A percentile compares a stretch with the other conserved stretches of the same genome.
These are phyloP conservation scores for Phytophthora pinifolia DNA, from an alignment of 352 stramenopile species.

Conservation along the genomic window DNA sequence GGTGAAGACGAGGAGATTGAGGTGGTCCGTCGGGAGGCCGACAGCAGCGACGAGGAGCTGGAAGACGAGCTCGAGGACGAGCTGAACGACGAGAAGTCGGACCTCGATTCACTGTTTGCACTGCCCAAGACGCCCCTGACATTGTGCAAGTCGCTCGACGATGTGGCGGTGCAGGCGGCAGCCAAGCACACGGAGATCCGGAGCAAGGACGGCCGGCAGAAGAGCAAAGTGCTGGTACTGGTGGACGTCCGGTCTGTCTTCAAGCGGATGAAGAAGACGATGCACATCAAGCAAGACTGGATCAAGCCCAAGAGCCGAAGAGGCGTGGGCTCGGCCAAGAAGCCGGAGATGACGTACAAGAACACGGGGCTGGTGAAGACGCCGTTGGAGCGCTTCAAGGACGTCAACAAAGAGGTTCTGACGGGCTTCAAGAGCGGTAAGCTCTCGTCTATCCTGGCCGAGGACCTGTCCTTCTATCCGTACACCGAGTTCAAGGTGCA, in stretches of 20 bases:
- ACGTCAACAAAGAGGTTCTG: conserved; percentile 59
- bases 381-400: conserved; percentile 65
- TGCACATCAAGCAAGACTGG: conserved; percentile 55
- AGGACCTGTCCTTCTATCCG: conserved; percentile 68
- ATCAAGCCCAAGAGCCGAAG: conserved; percentile 56
- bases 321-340: conserved; percentile 63
- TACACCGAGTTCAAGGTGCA: conserved; percentile 54
- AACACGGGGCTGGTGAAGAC: conserved; percentile 72
- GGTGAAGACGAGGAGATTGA: conserved; percentile 34
- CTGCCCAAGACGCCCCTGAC: conserved; percentile 38
- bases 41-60: conserved; percentile 15
- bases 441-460: conserved; percentile 55
- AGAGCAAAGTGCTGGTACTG: conserved; percentile 67
- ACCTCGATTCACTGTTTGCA: conserved; percentile 5
- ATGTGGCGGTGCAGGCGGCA: conserved; percentile 41
- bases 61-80: conserved; percentile 26
- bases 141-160: conserved; percentile 51
- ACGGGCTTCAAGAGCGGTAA: conserved; percentile 65
- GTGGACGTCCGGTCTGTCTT: conserved; percentile 51
- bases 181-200: conserved; percentile 56
- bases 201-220: conserved; percentile 56
- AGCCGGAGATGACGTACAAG: conserved; percentile 53
- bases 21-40: conserved; percentile 12
- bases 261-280: conserved; percentile 62
- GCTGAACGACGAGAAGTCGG: conserved; percentile 9